Evolutionary conservation across 257 asterid species (phyloP).

Genomic region (Lithospermum erythrorhizon): DNA sequence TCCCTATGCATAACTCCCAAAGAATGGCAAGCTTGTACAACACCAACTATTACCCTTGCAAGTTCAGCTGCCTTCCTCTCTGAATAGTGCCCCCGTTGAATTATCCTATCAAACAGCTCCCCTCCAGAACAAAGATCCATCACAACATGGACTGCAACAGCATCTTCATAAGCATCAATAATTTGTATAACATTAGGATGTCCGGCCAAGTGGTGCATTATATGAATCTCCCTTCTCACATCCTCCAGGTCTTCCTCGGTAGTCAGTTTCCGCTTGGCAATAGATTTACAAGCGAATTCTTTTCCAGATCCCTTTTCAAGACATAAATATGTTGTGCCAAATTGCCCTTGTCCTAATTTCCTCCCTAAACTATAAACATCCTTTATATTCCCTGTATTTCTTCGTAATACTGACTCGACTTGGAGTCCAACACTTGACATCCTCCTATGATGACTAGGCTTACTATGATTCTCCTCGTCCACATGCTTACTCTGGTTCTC

Average conservation of each 20-base stretch:
- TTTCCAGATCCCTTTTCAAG: constrained; percentile 43
- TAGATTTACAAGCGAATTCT: constrained; percentile 73
- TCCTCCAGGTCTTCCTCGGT: constrained; percentile 74
- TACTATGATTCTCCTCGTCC: constrained; percentile 11
- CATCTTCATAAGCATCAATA: constrained; percentile 74
- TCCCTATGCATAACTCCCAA: constrained; percentile 88
- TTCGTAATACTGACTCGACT: constrained; percentile 56
- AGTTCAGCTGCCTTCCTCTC: constrained; percentile 91
- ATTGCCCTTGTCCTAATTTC: constrained; percentile 78
- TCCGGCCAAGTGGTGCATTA: constrained; percentile 82
- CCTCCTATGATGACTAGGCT: background rate
- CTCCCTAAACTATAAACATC: constrained; percentile 52
- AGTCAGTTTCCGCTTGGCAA: constrained; percentile 59
- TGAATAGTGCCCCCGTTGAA: constrained; percentile 70
- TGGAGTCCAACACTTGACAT: constrained; percentile 56
- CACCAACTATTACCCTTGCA: constrained; percentile 67
- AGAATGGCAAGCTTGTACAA: constrained; percentile 74
- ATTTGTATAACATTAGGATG: constrained; percentile 53
- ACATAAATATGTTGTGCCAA: constrained; percentile 69
- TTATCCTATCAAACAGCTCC: constrained; percentile 79
- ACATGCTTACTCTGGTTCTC: too few species aligned
- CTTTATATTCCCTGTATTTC: constrained; percentile 59
- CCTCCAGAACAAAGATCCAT: constrained; percentile 88
- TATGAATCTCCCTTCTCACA: constrained; percentile 81
- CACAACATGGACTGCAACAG: constrained; percentile 68